Percentiles rank a stretch among this genome's conserved stretches.
phyloP scores from a whole-genome alignment of 176 grass and related monocot species.

The Triticum monococcum region DNA sequence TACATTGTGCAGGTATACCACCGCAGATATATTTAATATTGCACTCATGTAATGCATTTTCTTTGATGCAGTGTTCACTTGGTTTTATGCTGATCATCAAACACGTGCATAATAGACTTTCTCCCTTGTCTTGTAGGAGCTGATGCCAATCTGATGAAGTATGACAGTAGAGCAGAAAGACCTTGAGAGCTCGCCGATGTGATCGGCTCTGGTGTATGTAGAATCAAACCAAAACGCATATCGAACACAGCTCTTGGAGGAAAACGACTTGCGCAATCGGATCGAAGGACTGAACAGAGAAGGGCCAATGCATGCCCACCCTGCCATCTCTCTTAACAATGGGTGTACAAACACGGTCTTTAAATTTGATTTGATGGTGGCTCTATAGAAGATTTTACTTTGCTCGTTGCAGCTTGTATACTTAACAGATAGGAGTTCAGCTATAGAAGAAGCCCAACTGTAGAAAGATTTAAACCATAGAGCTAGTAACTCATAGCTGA shows the following conservation, averaged over 20 bases:
- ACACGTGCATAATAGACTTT: background rate
- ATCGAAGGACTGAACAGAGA: background rate
- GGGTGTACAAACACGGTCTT: constrained; percentile 35
- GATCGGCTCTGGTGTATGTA: background rate
- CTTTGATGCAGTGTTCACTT: constrained; percentile 3
- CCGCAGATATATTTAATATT: background rate
- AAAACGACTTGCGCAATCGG: background rate
- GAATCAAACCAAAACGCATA: background rate
- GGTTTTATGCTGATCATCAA: constrained; percentile 4
- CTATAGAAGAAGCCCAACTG: constrained; percentile 45
- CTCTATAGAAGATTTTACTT: constrained; percentile 36
- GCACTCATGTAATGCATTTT: background rate
- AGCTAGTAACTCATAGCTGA: constrained; percentile 42
- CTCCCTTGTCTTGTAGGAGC: constrained; percentile 14
- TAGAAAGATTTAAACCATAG: constrained; percentile 46
- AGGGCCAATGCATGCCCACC: constrained; percentile 7
- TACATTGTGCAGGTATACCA: constrained; percentile 40
- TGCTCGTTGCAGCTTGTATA: constrained; percentile 42
- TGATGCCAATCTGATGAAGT: constrained; percentile 11
- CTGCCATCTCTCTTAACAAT: constrained; percentile 26
- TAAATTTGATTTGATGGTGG: background rate
- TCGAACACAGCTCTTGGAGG: constrained; percentile 19
- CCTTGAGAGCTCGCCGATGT: background rate
- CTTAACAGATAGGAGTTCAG: constrained; percentile 34
- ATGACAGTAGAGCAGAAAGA: constrained; percentile 10